A percentile compares a stretch with the other conserved stretches of the same genome.
Conservation (phyloP, 352 stramenopile genomes). For the Blastocystis sp. region DNA sequence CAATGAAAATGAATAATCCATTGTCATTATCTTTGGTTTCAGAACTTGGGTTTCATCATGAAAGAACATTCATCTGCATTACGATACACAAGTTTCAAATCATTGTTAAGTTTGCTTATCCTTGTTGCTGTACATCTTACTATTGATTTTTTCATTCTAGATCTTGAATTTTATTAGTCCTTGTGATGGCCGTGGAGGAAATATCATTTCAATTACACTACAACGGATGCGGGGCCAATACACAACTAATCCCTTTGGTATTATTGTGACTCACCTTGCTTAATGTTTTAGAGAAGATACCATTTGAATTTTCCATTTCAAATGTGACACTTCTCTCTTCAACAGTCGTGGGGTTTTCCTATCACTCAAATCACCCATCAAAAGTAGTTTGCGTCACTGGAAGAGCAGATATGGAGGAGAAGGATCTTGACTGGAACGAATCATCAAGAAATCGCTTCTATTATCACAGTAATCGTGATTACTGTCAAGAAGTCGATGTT, state of each 20-base stretch:
- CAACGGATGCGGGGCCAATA: conserved; percentile 6
- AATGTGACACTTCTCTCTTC: conserved; percentile 16
- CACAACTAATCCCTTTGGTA: conserved; percentile 41
- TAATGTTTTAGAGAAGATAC: conserved; percentile 1
- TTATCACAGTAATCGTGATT: background rate
- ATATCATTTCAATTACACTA: conserved; percentile 32
- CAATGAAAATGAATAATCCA: no score
- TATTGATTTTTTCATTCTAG: background rate
- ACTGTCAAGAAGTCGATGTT: background rate
- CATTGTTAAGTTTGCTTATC: background rate
- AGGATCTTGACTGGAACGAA: background rate
- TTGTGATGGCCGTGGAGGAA: conserved; percentile 41
- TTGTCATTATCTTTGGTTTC: no score
- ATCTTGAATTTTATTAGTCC: conserved; percentile 61
- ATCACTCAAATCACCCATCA: conserved; percentile 1
- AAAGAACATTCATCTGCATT: background rate
- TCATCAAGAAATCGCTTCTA: conserved; percentile 22
- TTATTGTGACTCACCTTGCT: background rate
- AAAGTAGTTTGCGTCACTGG: conserved; percentile 55
- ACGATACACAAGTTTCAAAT: background rate
- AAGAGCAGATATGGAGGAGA: background rate
- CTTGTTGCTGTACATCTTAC: background rate
- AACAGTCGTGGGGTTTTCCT: background rate
- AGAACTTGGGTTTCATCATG: background rate
- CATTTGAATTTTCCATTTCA: conserved; percentile 44